A percentile compares a stretch with the other conserved stretches of the same genome.
These are phyloP conservation scores for Lentinula aciculospora DNA, from an alignment of 768 basidiomycete species.

Conservation along the genomic window DNA sequence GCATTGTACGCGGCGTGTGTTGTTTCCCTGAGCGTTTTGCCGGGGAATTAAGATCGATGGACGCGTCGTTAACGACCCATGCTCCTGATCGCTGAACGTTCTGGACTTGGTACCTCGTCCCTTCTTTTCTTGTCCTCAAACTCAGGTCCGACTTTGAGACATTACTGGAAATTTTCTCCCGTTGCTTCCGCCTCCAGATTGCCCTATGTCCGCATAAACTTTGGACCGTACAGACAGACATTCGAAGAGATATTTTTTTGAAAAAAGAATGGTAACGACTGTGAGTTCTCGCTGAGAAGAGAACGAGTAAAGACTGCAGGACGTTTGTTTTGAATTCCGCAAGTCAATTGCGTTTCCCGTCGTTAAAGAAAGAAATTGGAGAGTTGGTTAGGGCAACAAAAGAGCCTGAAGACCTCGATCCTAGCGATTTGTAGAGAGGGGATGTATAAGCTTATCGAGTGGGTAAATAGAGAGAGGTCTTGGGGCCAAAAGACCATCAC, in stretches of 20 bases:
- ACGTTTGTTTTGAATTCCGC: neutral
- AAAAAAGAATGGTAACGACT: too few species aligned
- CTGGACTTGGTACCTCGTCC: neutral
- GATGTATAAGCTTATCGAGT: neutral
- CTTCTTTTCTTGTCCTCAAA: neutral
- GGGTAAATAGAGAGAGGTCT: neutral
- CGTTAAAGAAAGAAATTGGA: neutral
- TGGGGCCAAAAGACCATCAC: neutral
- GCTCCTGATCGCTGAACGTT: neutral
- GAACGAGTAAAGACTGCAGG: neutral
- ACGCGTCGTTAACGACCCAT: neutral
- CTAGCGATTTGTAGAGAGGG: neutral
- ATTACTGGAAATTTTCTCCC: neutral
- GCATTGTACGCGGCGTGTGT: neutral
- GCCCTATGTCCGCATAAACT: neutral
- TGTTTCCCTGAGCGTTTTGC: neutral
- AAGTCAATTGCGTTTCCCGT: conserved; percentile 3
- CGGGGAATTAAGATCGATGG: neutral
- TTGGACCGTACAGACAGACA: neutral
- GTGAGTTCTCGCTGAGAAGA: neutral
- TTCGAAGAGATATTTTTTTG: too few species aligned
- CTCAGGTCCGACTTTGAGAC: neutral
- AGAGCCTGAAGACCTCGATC: neutral
- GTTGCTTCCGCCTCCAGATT: neutral
- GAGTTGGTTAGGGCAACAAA: neutral